Base-by-base conservation (phyloP, 1,284 basidiomycete genomes). In the Vanrija humicola region DNA sequence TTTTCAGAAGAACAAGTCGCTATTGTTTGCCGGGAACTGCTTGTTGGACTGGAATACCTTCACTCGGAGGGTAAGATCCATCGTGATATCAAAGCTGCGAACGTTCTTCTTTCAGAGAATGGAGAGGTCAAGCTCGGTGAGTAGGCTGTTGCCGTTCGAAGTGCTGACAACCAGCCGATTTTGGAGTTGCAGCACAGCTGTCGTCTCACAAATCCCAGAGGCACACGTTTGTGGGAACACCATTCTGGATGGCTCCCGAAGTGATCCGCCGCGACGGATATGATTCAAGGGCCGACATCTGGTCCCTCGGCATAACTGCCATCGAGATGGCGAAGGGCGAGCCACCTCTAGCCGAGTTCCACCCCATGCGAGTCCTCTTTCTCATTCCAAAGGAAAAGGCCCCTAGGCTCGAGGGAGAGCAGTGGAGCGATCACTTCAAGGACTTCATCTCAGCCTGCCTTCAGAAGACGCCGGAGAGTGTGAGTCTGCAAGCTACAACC, bases 221-320 rank as follows among this genome's bases (percentile, higher is more conserved):
- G 8, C 92, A 92, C 55, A 98, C 94, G 0, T 85, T 97, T 64
- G 90, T 94, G 57, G 95, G 95, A 1, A 98, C 95, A 0, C 94
- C 93, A 0, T 91, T 95, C 71, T 98, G 94, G 94, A 98, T 98
- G 95, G 94, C 94, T 0, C 94, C 94, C 0, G 95, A 98, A 77
- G 92, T 98, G 8, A 98, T 99, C 67, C 85, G 90, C 28, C 96
- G 98, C 77, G 89, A 93, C 7, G 94, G 94, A 1, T 98, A 98
- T 73, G 94, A 98, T 68, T 87, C 88, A 29, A 91, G 92, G 69
- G 95, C 94, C 5, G 95, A 98, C 69, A 91, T 98, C 48, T 98
- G 94, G 94, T 93, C 90, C 66, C 77, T 98, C 55, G 94, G 94
- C 6, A 94, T 98, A 68, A 89, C 93, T 73, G 83, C 94, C 16